Evolutionary conservation across 116 monocot species (phyloP).

Genomic region (Papilionanthe hybrid): DNA sequence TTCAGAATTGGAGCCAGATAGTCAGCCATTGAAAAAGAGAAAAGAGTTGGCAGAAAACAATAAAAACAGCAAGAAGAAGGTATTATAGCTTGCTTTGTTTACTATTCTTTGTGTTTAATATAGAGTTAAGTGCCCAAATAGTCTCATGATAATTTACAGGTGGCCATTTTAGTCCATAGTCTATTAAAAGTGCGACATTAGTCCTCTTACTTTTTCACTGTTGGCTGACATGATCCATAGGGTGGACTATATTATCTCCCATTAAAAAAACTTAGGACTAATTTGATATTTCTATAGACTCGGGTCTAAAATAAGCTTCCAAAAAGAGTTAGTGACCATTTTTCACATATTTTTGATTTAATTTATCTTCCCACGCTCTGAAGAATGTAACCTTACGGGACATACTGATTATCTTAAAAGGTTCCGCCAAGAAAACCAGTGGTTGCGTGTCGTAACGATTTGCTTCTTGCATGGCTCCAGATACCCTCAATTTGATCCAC

Average conservation of each 20-base stretch:
- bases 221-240: too few species aligned
- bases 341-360: not conserved
- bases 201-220: too few species aligned
- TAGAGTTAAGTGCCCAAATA: too few species aligned
- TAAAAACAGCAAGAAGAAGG: slow-evolving; percentile 48
- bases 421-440: slow-evolving; percentile 31
- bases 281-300: too few species aligned
- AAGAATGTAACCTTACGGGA: not conserved
- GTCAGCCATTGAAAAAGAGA: slow-evolving; percentile 23
- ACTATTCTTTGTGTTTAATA: not conserved
- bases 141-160: too few species aligned
- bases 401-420: slow-evolving; percentile 13
- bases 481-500: slow-evolving; percentile 33
- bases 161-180: too few species aligned
- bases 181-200: too few species aligned
- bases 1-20: slow-evolving; percentile 20
- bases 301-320: too few species aligned
- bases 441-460: slow-evolving; percentile 19
- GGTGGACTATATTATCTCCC: too few species aligned
- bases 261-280: too few species aligned
- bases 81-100: not conserved
- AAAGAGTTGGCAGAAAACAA: slow-evolving; percentile 27
- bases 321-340: too few species aligned
- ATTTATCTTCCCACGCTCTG: not conserved
- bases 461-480: slow-evolving; percentile 23